These are phyloP conservation scores for Calonectria hongkongensis DNA, from an alignment of 2,329 filamentous ascomycete species.

Conservation along the genomic window DNA sequence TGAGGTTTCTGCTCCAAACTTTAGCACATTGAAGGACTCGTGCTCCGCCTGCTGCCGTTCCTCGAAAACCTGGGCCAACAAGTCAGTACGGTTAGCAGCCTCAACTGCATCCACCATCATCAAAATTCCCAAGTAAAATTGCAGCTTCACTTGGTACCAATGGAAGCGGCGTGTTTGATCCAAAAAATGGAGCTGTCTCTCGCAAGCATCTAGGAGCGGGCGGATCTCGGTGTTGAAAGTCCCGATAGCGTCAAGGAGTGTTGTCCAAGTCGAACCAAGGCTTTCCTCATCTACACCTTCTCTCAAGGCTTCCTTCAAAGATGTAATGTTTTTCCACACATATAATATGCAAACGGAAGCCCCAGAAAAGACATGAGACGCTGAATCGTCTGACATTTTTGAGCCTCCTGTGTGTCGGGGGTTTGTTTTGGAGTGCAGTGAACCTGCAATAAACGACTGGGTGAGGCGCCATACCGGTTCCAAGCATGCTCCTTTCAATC, in stretches of 20 bases:
- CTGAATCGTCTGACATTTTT: conserved; percentile 57
- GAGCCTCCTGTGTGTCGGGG: conserved; percentile 52
- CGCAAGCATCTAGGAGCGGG: conserved; percentile 55
- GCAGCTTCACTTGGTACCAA: conserved; percentile 57
- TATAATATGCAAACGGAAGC: conserved; percentile 57
- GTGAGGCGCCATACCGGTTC: conserved; percentile 57
- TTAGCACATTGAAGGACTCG: conserved; percentile 57
- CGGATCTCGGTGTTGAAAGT: conserved; percentile 54
- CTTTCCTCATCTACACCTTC: conserved; percentile 57
- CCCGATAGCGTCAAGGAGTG: conserved; percentile 48
- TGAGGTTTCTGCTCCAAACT: conserved; percentile 56
- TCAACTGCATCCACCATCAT: conserved; percentile 58
- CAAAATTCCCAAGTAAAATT: conserved; percentile 59
- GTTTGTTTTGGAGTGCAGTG: conserved; percentile 55
- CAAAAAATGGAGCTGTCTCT: conserved; percentile 57
- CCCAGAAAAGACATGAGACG: conserved; percentile 56
- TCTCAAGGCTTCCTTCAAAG: conserved; percentile 58
- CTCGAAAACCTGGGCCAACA: conserved; percentile 51
- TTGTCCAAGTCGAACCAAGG: conserved; percentile 52
- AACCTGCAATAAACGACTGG: conserved; percentile 51
- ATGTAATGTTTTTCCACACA: conserved; percentile 57
- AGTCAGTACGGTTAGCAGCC: conserved; percentile 53
- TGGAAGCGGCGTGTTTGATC: conserved; percentile 56
- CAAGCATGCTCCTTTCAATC: conserved; percentile 58
- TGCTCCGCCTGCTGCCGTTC: conserved; percentile 55